Evolutionary conservation across 768 basidiomycete genomes (phyloP), one percentile per base, ranked within the genome.

Genomic region (Boletellus emodensis): DNA sequence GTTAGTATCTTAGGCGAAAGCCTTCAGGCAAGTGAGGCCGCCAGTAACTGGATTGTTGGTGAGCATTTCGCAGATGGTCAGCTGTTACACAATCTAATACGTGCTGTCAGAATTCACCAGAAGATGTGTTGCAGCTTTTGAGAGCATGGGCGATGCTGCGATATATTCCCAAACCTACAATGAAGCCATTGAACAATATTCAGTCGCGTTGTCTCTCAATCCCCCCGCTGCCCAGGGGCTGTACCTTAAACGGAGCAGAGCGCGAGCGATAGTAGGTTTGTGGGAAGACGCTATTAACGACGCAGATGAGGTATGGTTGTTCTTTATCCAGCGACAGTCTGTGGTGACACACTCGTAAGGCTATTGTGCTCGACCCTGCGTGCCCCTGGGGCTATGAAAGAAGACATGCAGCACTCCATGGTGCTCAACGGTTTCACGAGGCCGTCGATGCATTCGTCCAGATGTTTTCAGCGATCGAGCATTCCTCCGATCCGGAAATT

Each of bases 201-300:
- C 56, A 1, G 32, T 49, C 6, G 58, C 58, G 8, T 24, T 59
- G 28, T 55, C 49, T 8, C 53, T 59, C 44, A 22, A 42, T 13
- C 56, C 57, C 3, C 33, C 35, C 14, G 39, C 13, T 6, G 17
- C 44, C 18, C 40, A 41, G 7, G 8, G 30, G 12, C 30, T 59
- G 14, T 48, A 39, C 30, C 38, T 54, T 5, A 59, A 59, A 28
- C 56, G 58, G n/a, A 59, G 56, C 40, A 44, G 48, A 30, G 58
- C 36, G 11, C 53, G 43, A 28, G 51, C 44, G 6, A 40, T 34
- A 44, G 44, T 34, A 30, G 37, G 44, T 3, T 49, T 40, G 22
- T 59, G 56, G 58, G 50, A 45, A n/a, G 56, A 50, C 34, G 58
- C 58, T 28, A 20, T 59, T 13, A 22, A 39, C 7, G 58, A 59